A percentile compares a stretch with the other conserved stretches of the same genome.
Conservation (phyloP, 805 yeast species). For the Kockiozyma suomiensis region DNA sequence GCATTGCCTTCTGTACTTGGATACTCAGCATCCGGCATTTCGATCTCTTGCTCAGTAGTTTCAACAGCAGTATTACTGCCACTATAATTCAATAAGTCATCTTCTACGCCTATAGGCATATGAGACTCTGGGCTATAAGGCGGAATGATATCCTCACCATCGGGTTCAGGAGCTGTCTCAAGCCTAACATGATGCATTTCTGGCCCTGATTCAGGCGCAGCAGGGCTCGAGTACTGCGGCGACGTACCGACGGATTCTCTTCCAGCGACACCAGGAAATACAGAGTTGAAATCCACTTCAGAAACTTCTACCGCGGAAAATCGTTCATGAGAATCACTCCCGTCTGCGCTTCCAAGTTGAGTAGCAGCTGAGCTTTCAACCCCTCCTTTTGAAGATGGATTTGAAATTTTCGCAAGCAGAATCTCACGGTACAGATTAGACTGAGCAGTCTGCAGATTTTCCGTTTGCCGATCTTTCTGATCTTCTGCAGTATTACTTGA, state of each 20-base stretch:
- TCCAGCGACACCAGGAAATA: neutral
- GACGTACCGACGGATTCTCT: no score
- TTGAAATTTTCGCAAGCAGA: conserved; percentile 17
- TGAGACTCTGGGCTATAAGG: neutral
- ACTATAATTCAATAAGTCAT: neutral
- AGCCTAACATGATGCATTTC: conserved; percentile 3
- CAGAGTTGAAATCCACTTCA: neutral
- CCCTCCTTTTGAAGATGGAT: conserved; percentile 11
- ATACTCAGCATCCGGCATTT: neutral
- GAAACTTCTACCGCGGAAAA: neutral
- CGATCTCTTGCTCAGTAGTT: neutral
- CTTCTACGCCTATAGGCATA: neutral
- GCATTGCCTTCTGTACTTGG: neutral
- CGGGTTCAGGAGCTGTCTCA: conserved; percentile 18
- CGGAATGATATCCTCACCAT: conserved; percentile 10
- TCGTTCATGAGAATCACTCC: neutral
- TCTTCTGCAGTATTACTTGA: neutral
- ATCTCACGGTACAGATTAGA: conserved; percentile 25
- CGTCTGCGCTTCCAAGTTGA: conserved; percentile 3
- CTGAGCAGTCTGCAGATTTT: conserved; percentile 21
- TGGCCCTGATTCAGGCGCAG: neutral
- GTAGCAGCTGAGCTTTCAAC: conserved; percentile 21
- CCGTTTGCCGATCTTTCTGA: conserved; percentile 15
- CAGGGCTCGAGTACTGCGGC: neutral
- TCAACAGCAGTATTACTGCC: neutral